Conservation (phyloP, 768 basidiomycete genomes). For the Fibroporia radiculosa region DNA sequence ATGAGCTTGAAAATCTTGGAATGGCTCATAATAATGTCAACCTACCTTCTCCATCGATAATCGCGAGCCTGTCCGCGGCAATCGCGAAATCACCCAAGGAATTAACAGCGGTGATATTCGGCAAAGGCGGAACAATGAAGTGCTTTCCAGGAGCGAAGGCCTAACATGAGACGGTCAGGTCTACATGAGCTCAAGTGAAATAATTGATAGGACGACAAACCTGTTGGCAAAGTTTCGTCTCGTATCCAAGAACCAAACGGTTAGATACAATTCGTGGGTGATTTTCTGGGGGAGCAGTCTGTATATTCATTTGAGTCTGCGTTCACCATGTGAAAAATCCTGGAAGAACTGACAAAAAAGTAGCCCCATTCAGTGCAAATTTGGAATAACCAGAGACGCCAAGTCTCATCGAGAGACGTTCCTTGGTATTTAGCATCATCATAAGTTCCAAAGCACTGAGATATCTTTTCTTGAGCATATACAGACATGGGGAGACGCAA, state of each 20-base stretch:
- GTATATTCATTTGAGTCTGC: background rate
- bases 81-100: slow-evolving; percentile 78
- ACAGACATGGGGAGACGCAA: too few species aligned
- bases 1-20: background rate
- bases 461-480: background rate
- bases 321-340: background rate
- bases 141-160: slow-evolving; percentile 73
- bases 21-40: background rate
- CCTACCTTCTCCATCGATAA: slow-evolving; percentile 79
- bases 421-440: slow-evolving; percentile 59
- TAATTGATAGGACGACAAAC: slow-evolving; percentile 26
- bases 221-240: slow-evolving; percentile 60
- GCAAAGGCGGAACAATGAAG: slow-evolving; percentile 61
- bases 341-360: slow-evolving; percentile 50
- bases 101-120: slow-evolving; percentile 82
- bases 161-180: slow-evolving; percentile 24
- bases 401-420: slow-evolving; percentile 58
- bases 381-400: slow-evolving; percentile 88
- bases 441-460: slow-evolving; percentile 84
- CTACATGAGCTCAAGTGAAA: background rate
- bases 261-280: slow-evolving; percentile 74
- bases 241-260: slow-evolving; percentile 64
- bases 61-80: slow-evolving; percentile 72
- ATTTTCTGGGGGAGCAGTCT: slow-evolving; percentile 65
- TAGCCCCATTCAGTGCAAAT: slow-evolving; percentile 97